A percentile compares a stretch with the other conserved stretches of the same genome.
phyloP scores from a whole-genome alignment of 176 grass and related monocot genomes.

The Carex parvula region DNA sequence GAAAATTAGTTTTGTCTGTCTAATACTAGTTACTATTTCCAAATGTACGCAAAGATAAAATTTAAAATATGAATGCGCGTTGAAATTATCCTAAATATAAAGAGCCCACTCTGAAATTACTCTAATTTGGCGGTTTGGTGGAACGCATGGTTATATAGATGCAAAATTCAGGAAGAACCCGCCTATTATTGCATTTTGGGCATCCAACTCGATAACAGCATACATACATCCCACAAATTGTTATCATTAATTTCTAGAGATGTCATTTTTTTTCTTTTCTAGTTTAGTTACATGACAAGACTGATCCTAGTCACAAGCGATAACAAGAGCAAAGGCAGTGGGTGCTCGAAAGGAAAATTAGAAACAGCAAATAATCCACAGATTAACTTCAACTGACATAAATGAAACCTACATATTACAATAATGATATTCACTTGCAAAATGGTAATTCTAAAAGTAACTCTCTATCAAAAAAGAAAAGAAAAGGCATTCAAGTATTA shows the following conservation, averaged over 20 bases:
- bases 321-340: background rate
- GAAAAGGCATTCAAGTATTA: background rate
- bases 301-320: background rate
- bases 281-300: background rate
- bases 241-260: background rate
- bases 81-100: no score
- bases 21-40: no score
- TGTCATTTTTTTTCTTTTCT: background rate
- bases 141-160: no score
- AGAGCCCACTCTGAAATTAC: no score
- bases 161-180: no score
- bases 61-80: no score
- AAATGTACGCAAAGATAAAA: no score
- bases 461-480: constrained; percentile 3
- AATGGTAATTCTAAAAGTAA: constrained; percentile 23
- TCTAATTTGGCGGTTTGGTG: no score
- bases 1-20: no score
- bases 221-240: no score
- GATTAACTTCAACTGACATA: constrained; percentile 3
- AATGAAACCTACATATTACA: constrained; percentile 18
- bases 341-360: background rate
- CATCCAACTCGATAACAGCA: no score
- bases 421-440: background rate
- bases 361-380: background rate
- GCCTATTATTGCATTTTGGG: no score